Evolutionary conservation across 1,139 yeast species (phyloP).

Genomic region (Zygosaccharomyces sapae): DNA sequence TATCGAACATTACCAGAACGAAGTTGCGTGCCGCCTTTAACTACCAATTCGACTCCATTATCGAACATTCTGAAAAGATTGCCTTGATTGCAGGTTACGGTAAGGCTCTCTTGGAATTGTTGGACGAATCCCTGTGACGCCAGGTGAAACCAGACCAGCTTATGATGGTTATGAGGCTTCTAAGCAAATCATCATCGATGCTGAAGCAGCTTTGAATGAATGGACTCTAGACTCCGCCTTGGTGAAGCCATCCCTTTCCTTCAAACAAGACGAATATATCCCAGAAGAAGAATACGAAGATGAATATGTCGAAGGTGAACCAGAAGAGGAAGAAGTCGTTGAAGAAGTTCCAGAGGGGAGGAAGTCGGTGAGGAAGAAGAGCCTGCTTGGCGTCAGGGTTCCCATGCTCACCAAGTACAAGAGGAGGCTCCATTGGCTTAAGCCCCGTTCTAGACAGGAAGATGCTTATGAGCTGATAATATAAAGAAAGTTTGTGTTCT

Average conservation of each 20-base stretch:
- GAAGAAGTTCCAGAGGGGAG: conserved; percentile 13
- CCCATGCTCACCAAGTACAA: conserved; percentile 1
- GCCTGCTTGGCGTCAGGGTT: conserved; percentile 4
- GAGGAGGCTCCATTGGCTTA: conserved; percentile 7
- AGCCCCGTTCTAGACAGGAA: neutral
- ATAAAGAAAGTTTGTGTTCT: neutral
- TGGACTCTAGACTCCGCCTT: conserved; percentile 97
- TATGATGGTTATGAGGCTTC: conserved; percentile 98
- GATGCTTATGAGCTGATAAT: neutral
- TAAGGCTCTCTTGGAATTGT: conserved; percentile 89
- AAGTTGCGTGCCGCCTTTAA: conserved; percentile 95
- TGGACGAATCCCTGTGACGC: conserved; percentile 97
- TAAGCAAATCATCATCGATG: conserved; percentile 94
- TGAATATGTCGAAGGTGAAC: conserved; percentile 50
- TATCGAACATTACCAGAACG: conserved; percentile 96
- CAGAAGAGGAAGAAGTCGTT: conserved; percentile 35
- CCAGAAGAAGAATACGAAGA: conserved; percentile 56
- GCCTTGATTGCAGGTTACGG: conserved; percentile 98
- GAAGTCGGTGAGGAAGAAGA: conserved; percentile 10
- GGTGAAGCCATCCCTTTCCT: conserved; percentile 88
- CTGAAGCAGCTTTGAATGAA: conserved; percentile 90
- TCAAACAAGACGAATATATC: conserved; percentile 65
- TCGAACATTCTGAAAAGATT: conserved; percentile 94
- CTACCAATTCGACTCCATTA: conserved; percentile 93
- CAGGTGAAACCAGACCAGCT: conserved; percentile 98